These are phyloP conservation scores for Rhodotorula sp. DNA, from an alignment of 1,284 basidiomycete species.

Conservation along the genomic window DNA sequence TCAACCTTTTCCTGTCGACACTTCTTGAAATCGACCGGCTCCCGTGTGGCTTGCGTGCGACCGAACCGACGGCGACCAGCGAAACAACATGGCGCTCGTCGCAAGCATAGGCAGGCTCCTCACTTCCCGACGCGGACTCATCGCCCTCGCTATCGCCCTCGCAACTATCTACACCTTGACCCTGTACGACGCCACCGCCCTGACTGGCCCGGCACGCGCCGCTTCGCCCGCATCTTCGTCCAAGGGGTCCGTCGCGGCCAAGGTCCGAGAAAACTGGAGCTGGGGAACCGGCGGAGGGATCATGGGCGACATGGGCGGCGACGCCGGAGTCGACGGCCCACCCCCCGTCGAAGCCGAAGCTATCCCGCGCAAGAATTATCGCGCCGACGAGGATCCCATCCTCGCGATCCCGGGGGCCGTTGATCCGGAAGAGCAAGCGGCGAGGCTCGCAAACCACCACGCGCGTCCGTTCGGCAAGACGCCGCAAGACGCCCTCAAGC, in stretches of 20 bases:
- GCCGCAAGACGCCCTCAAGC: neutral
- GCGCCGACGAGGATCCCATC: slow-evolving; percentile 5
- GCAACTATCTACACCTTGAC: slow-evolving; percentile 3
- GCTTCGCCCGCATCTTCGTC: slow-evolving; percentile 1
- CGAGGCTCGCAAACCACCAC: neutral
- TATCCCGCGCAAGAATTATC: neutral
- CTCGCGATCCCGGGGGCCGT: neutral
- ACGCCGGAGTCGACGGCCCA: neutral
- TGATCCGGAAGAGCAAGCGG: neutral
- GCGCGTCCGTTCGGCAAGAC: slow-evolving; percentile 4
- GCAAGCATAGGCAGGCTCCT: slow-evolving; percentile 4
- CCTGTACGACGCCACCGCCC: neutral
- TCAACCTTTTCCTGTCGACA: no score
- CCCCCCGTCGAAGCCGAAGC: neutral
- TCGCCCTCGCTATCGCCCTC: slow-evolving; percentile 6
- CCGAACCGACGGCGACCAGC: neutral
- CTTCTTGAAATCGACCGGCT: neutral
- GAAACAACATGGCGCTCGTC: no score
- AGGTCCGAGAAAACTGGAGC: neutral
- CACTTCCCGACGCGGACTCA: slow-evolving; percentile 13
- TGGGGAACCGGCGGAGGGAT: neutral
- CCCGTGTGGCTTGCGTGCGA: neutral
- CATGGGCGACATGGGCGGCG: neutral
- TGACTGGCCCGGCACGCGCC: neutral
- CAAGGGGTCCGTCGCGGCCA: neutral